Conservation (phyloP, 192 early-diverging fungal genomes). For the Coemansia sp. region DNA sequence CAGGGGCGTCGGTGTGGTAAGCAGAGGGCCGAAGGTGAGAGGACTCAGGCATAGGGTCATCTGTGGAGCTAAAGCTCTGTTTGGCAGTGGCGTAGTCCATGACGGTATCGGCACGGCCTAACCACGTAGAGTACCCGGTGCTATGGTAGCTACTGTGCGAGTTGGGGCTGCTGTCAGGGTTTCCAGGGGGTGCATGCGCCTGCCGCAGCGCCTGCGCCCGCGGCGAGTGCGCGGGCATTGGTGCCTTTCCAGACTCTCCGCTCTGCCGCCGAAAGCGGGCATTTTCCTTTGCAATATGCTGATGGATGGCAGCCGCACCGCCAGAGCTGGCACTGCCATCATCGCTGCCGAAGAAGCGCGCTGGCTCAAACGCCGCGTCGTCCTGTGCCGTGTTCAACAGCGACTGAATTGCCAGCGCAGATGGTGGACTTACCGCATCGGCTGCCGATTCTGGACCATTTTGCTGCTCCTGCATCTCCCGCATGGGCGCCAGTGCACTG, state of each 20-base stretch:
- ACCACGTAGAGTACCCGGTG: constrained; percentile 45
- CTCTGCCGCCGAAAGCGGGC: constrained; percentile 46
- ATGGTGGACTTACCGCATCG: constrained; percentile 6
- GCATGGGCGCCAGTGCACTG: constrained; percentile 10
- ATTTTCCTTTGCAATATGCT: constrained; percentile 51
- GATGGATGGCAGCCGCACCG: constrained; percentile 25
- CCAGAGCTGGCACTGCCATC: constrained; percentile 4
- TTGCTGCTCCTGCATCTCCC: constrained; percentile 49
- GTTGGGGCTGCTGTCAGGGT: constrained; percentile 39
- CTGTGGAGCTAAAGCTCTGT: constrained; percentile 49
- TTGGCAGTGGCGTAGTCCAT: constrained; percentile 52
- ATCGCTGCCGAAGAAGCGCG: neutral
- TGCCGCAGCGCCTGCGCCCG: constrained; percentile 5
- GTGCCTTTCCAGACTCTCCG: constrained; percentile 17
- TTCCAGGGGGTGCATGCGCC: constrained; percentile 12
- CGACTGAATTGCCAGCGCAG: constrained; percentile 44
- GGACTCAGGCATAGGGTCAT: constrained; percentile 19
- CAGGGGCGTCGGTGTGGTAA: constrained; percentile 20
- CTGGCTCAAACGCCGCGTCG: neutral
- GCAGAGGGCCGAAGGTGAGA: constrained; percentile 2
- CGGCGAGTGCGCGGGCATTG: constrained; percentile 5
- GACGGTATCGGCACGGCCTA: constrained; percentile 42
- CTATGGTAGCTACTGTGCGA: constrained; percentile 55
- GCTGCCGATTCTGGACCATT: constrained; percentile 12
- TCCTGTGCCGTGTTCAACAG: constrained; percentile 32